A percentile compares a stretch with the other conserved stretches of the same genome.
Evolutionary conservation across 1,139 yeast species (phyloP).

Genomic region (Taiozyma onychis): DNA sequence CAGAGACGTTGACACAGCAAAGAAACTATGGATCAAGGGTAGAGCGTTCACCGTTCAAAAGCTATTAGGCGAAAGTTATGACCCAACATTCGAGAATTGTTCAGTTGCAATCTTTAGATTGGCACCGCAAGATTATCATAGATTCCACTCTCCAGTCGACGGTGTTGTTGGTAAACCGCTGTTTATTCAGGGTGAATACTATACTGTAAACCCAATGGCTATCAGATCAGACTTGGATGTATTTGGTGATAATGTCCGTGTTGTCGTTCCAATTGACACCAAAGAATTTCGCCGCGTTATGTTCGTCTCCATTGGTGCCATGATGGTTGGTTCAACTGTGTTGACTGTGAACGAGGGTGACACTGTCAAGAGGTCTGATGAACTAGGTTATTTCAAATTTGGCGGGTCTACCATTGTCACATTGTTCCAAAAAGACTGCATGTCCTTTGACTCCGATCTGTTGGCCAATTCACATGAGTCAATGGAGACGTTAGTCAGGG

Average conservation of each 20-base stretch:
- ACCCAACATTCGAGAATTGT: conserved; percentile 41
- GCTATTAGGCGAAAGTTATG: conserved; percentile 43
- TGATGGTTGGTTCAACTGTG: conserved; percentile 96
- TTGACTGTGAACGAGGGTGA: conserved; percentile 64
- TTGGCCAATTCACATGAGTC: conserved; percentile 58
- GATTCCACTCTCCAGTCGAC: conserved; percentile 85
- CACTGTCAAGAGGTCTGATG: conserved; percentile 61
- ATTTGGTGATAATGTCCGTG: conserved; percentile 85
- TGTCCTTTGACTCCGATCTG: conserved; percentile 70
- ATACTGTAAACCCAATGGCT: conserved; percentile 98
- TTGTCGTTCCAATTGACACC: conserved; percentile 70
- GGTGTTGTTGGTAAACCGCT: conserved; percentile 65
- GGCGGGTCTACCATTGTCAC: conserved; percentile 88
- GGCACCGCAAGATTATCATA: conserved; percentile 96
- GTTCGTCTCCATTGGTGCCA: conserved; percentile 87
- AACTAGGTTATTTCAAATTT: conserved; percentile 89
- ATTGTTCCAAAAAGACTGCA: conserved; percentile 37
- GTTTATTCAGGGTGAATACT: conserved; percentile 81
- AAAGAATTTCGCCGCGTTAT: conserved; percentile 70
- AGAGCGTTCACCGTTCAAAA: conserved; percentile 64
- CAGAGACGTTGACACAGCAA: conserved; percentile 55
- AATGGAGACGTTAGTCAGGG: conserved; percentile 78
- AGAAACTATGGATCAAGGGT: conserved; percentile 88
- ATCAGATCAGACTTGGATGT: conserved; percentile 83
- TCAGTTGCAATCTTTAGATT: conserved; percentile 75